These are phyloP conservation scores for Crotalaria pallida DNA, from an alignment of 306 rosid species.

Conservation along the genomic window DNA sequence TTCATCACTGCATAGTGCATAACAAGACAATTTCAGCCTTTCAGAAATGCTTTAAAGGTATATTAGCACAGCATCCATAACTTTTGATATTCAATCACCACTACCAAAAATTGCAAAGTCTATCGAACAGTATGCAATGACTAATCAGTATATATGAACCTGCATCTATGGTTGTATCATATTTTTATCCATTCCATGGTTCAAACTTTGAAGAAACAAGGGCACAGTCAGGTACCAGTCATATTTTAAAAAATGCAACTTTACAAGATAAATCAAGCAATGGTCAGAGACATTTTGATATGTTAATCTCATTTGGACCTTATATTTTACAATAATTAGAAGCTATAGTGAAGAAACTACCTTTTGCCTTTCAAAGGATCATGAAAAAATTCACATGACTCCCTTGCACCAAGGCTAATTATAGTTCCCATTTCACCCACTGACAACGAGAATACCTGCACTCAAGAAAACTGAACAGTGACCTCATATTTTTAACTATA, in stretches of 20 bases:
- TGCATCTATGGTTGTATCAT: background rate
- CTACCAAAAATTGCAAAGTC: background rate
- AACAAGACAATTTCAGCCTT: slow-evolving; percentile 12
- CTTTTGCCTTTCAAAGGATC: slow-evolving; percentile 82
- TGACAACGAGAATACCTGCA: slow-evolving; percentile 79
- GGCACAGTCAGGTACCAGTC: background rate
- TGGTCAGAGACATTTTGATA: background rate
- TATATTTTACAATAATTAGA: background rate
- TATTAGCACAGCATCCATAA: background rate
- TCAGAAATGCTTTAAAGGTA: background rate
- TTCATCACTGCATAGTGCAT: slow-evolving; percentile 71
- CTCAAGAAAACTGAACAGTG: slow-evolving; percentile 27
- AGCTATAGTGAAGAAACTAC: slow-evolving; percentile 25
- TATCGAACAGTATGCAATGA: background rate
- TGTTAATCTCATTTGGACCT: background rate
- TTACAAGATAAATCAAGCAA: slow-evolving; percentile 6
- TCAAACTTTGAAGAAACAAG: background rate
- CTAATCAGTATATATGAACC: background rate
- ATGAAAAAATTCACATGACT: slow-evolving; percentile 72
- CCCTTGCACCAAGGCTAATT: slow-evolving; percentile 68
- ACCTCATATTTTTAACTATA: background rate
- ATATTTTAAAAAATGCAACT: background rate
- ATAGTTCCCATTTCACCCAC: slow-evolving; percentile 78
- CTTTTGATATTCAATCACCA: background rate
- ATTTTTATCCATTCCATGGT: background rate